Base-by-base conservation (phyloP, 192 early-diverging fungal genomes). In the Entrophospora sp. region DNA sequence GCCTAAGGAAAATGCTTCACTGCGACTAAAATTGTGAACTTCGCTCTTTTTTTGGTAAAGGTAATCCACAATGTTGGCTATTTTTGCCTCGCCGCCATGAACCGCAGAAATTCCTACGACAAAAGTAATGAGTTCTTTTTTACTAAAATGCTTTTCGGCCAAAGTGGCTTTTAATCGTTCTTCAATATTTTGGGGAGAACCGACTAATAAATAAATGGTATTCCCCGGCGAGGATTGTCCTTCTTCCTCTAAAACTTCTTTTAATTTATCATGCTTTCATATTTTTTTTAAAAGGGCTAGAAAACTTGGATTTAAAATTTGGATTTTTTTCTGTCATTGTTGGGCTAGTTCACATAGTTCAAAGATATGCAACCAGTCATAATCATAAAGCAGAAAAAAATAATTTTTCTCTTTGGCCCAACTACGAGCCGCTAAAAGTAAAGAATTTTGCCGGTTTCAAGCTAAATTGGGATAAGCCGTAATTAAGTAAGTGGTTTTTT, bases 311-410 rank as follows among this genome's bases (percentile, higher is more conserved):
- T 25, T 51, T 16, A 51, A 25, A 25, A 51, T 51, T 51, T 51
- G 48, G 7, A 51, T 25, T 22, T 25, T 16, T 22, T 25, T 16
- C 5, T n/a, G 7, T 51, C 48, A 51, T 10, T 22, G 5, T 5
- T n/a, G 48, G 48, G 48, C 20, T n/a, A 51, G 18, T 25, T 51
- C 48, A 5, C 5, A 51, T 51, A 51, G 18, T 22, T 51, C 48
- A 16, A 51, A 51, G 24, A 51, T 51, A 51, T 51, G 48, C 24
- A 51, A 51, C 18, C 48, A 51, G 48, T 51, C 48, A 51, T 10
- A 51, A 51, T 51, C 48, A 25, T 51, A 51, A n/a, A 51, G 18
- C 5, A 51, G 9, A 25, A 51, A 51, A 51, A 51, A 51, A n/a
- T 20, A n/a, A 22, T 16, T 16, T 5, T 51, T 16, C 48, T 51